Evolutionary conservation across 2,329 filamentous ascomycete genomes (phyloP).

Genomic region (Diaporthe australafricana): DNA sequence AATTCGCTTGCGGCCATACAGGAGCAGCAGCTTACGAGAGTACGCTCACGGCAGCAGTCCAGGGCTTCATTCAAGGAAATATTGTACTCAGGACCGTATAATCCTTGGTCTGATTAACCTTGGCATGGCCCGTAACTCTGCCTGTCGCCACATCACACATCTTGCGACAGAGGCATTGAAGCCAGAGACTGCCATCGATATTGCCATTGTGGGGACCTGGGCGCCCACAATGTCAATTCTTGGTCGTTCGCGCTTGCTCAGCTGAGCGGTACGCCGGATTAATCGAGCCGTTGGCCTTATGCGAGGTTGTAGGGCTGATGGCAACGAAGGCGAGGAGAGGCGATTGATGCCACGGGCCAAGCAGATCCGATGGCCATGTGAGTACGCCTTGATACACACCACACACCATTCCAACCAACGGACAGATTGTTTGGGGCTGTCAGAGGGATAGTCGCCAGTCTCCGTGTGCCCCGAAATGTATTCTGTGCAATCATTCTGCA

Average conservation of each 20-base stretch:
- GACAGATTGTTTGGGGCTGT: neutral
- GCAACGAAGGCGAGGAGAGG: neutral
- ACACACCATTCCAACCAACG: slow-evolving; percentile 1
- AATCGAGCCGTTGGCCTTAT: neutral
- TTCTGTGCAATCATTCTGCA: neutral
- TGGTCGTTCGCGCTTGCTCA: neutral
- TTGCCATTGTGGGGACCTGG: neutral
- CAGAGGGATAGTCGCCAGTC: neutral
- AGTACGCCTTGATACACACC: slow-evolving; percentile 13
- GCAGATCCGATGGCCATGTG: neutral
- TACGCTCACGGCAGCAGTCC: neutral
- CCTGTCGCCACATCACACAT: neutral
- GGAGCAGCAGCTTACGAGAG: slow-evolving; percentile 9
- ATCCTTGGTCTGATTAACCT: slow-evolving; percentile 6
- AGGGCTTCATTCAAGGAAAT: neutral
- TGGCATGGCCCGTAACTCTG: neutral
- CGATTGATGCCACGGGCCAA: neutral
- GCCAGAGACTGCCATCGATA: neutral
- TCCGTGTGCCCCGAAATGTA: neutral
- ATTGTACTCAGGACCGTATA: neutral
- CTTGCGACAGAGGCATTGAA: neutral
- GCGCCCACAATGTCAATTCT: neutral
- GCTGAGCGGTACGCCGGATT: neutral
- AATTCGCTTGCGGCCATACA: neutral
- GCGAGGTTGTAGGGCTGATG: slow-evolving; percentile 18